A percentile compares a stretch with the other conserved stretches of the same genome.
Evolutionary conservation across 176 grass and related monocot genomes (phyloP).

Genomic region (Bonia amplexicaulis): DNA sequence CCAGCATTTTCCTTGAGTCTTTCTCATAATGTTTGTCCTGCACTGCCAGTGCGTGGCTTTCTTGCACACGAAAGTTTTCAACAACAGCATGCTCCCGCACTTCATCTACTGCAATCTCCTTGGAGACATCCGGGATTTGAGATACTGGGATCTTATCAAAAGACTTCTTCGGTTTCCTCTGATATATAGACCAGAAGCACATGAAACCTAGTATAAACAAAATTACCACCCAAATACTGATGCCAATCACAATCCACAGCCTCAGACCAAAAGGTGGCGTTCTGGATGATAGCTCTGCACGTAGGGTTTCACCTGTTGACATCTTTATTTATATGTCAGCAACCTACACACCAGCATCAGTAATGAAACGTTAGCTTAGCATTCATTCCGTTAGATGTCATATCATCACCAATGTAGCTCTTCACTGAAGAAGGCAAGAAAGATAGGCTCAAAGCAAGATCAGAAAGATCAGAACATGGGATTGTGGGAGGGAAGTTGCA

Average conservation of each 20-base stretch:
- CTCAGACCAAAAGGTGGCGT: conserved; percentile 21
- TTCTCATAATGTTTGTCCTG: conserved; percentile 38
- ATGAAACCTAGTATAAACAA: conserved; percentile 23
- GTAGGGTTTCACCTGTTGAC: background rate
- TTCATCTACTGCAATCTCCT: conserved; percentile 29
- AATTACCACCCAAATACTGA: conserved; percentile 27
- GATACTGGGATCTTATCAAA: conserved; percentile 43
- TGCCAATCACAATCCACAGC: conserved; percentile 33
- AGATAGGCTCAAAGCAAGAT: background rate
- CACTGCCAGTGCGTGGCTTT: conserved; percentile 11
- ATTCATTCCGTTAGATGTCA: background rate
- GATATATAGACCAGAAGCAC: conserved; percentile 27
- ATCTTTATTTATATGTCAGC: conserved; percentile 2
- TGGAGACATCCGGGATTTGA: conserved; percentile 22
- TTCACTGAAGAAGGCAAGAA: background rate
- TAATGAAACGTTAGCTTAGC: background rate
- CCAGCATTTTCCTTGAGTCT: conserved; percentile 55
- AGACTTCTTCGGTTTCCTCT: conserved; percentile 6
- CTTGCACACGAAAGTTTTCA: background rate
- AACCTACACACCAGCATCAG: background rate
- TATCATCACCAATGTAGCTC: background rate
- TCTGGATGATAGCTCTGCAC: conserved; percentile 7
- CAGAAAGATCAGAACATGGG: background rate
- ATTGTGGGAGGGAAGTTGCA: background rate
- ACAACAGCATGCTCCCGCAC: background rate